Evolutionary conservation across 148 eudicot genomes (phyloP).

Genomic region (Silene latifolia): DNA sequence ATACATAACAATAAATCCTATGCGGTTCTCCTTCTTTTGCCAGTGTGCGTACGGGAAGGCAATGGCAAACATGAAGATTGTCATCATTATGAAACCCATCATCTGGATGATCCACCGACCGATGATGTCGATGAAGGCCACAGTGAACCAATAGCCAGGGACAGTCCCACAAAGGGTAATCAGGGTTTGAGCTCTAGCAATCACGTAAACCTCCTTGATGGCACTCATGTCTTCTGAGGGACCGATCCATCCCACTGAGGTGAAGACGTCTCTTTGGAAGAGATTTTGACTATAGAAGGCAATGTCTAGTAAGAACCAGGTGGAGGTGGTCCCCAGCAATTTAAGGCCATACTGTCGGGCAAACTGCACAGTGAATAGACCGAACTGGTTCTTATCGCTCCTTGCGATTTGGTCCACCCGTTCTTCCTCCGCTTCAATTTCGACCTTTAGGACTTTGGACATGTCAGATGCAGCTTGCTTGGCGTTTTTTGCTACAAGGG

Average conservation of each 20-base stretch:
- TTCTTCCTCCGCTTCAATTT: conserved; percentile 13
- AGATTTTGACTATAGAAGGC: conserved; percentile 67
- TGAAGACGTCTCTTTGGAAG: conserved; percentile 59
- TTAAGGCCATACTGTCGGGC: conserved; percentile 19
- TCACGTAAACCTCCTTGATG: conserved; percentile 40
- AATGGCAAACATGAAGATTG: conserved; percentile 69
- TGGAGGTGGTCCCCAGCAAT: conserved; percentile 16
- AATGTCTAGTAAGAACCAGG: conserved; percentile 25
- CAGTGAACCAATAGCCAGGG: conserved; percentile 70
- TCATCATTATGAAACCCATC: conserved; percentile 46
- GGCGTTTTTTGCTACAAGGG: conserved; percentile 55
- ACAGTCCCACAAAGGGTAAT: conserved; percentile 63
- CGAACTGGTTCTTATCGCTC: background rate
- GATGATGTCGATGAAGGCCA: conserved; percentile 43
- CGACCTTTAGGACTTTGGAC: conserved; percentile 18
- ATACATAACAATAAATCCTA: conserved; percentile 66
- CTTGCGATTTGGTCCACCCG: conserved; percentile 6
- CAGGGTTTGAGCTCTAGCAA: conserved; percentile 55
- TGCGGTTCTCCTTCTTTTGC: conserved; percentile 36
- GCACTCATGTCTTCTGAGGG: conserved; percentile 45
- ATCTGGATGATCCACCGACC: conserved; percentile 27
- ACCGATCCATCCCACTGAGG: conserved; percentile 56
- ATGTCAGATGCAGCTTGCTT: conserved; percentile 29
- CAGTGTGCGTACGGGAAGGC: conserved; percentile 66
- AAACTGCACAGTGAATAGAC: conserved; percentile 17